Conservation (phyloP, 164 flowering plant species). For the Sextonia rubra region DNA sequence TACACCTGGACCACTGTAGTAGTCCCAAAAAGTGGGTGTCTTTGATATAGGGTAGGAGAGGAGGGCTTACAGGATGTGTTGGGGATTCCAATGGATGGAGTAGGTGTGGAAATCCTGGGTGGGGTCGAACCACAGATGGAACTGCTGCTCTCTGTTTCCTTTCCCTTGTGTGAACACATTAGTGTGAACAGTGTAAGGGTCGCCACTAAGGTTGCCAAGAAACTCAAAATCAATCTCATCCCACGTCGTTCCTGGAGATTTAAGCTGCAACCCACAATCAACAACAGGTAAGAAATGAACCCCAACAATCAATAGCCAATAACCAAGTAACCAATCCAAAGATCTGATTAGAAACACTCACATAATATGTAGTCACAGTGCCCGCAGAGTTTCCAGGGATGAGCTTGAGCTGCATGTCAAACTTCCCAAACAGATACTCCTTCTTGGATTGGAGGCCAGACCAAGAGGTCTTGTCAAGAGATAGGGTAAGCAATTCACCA, state of each 20-base stretch:
- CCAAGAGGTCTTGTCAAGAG: slow-evolving; percentile 16
- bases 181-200: slow-evolving; percentile 24
- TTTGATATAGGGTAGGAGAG: neutral
- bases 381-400: slow-evolving; percentile 24
- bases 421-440: slow-evolving; percentile 16
- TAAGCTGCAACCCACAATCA: slow-evolving; percentile 12
- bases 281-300: neutral
- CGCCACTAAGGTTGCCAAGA: slow-evolving; percentile 25
- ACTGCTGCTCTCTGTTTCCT: slow-evolving; percentile 25
- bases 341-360: neutral
- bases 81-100: slow-evolving; percentile 24
- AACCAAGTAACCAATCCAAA: neutral
- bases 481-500: slow-evolving; percentile 22
- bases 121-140: slow-evolving; percentile 28
- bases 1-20: too few species aligned
- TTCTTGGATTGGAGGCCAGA: slow-evolving; percentile 22
- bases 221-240: slow-evolving; percentile 28
- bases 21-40: neutral
- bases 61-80: slow-evolving; percentile 15
- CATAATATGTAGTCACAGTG: slow-evolving; percentile 24
- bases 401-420: slow-evolving; percentile 23
- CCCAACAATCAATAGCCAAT: too few species aligned
- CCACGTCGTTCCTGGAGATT: slow-evolving; percentile 15
- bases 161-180: slow-evolving; percentile 26
- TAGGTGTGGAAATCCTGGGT: slow-evolving; percentile 23